Percentiles rank a stretch among this genome's conserved stretches.
These are phyloP conservation scores for Geopyxis carbonaria DNA, from an alignment of 495 filamentous ascomycete genomes.

Conservation along the genomic window DNA sequence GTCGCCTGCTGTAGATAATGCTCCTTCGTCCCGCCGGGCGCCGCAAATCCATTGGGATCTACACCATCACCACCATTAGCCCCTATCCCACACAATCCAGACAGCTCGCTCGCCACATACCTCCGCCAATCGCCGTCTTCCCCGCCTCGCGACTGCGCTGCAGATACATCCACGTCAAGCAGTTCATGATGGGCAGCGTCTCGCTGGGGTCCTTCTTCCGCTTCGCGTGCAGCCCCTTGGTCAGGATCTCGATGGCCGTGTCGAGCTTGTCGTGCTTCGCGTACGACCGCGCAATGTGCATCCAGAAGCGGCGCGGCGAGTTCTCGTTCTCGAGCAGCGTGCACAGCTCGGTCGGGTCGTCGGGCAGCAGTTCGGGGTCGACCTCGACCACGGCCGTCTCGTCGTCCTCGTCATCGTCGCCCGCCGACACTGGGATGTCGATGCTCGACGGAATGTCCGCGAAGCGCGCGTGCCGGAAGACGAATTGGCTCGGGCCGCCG, in stretches of 20 bases:
- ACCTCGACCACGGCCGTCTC: slow-evolving; percentile 80
- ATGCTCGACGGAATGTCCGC: slow-evolving; percentile 75
- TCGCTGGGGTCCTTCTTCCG: slow-evolving; percentile 44
- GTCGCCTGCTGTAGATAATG: slow-evolving; percentile 83
- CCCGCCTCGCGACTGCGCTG: slow-evolving; percentile 71
- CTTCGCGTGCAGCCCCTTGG: slow-evolving; percentile 61
- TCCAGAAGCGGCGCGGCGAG: slow-evolving; percentile 77
- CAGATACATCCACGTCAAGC: slow-evolving; percentile 82
- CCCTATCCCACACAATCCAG: background rate
- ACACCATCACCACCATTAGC: background rate
- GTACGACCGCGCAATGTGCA: slow-evolving; percentile 90
- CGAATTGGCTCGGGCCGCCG: no score
- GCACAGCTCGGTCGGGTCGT: slow-evolving; percentile 91
- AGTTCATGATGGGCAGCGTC: slow-evolving; percentile 65
- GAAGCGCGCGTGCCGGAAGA: slow-evolving; percentile 42
- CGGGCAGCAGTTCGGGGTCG: slow-evolving; percentile 70
- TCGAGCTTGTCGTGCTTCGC: slow-evolving; percentile 86
- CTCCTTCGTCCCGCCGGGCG: slow-evolving; percentile 68
- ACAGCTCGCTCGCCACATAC: slow-evolving; percentile 6
- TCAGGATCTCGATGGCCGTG: slow-evolving; percentile 84
- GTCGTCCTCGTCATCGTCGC: slow-evolving; percentile 39
- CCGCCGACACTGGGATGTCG: slow-evolving; percentile 73
- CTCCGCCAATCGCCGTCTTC: slow-evolving; percentile 2
- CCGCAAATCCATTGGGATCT: background rate
- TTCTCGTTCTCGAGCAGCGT: slow-evolving; percentile 82